Base-by-base conservation (phyloP, 345 rosid species). In the Rhizophora mangle region DNA sequence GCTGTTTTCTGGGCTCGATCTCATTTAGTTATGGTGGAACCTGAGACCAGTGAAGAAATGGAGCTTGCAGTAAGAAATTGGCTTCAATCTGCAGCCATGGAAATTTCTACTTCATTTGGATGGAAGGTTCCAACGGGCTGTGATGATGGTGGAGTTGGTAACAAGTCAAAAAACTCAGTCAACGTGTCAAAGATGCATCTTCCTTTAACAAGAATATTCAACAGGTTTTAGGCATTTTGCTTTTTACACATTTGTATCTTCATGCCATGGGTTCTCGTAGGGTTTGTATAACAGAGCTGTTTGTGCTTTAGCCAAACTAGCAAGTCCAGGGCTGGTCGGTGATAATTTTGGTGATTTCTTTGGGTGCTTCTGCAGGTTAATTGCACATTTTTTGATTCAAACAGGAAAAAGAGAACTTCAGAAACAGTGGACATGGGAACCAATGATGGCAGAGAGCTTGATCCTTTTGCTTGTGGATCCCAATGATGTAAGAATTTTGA, bases 1-100 rank as follows among this genome's bases (percentile, higher is more conserved):
- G 91, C 96, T 79, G 93, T 95, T 57, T 86, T 95, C 66, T 95
- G 99, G 99, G 90, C 93, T 77, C 85, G 97, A 53, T 86, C 97
- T 76, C 92, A 72, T 64, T 84, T 95, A 75, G 82, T 86, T 73
- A 77, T 95, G 74, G 81, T 87, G 69, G 97, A 92, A 82, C 88
- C 92, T 81, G 96, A 87, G 76, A 86, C 73, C 66, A 82, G 62
- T 79, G 85, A 82, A 63, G 92, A 95, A 71, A 73, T 80, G 85
- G 82, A 72, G 36, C 79, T 83, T 76, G 82, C 85, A 71, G 65
- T 88, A 51, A 90, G 81, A 82, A 70, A 82, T 73, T 90, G 97
- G 97, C 85, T 95, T 66, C 83, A 86, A 52, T 83, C 88, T 34
- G 82, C 80, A 65, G 88, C 89, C 43, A 62, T 80, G 29, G 96